A percentile compares a stretch with the other conserved stretches of the same genome.
Conservation (phyloP, 2,329 filamentous ascomycete genomes). For the Penicillium oxalicum region DNA sequence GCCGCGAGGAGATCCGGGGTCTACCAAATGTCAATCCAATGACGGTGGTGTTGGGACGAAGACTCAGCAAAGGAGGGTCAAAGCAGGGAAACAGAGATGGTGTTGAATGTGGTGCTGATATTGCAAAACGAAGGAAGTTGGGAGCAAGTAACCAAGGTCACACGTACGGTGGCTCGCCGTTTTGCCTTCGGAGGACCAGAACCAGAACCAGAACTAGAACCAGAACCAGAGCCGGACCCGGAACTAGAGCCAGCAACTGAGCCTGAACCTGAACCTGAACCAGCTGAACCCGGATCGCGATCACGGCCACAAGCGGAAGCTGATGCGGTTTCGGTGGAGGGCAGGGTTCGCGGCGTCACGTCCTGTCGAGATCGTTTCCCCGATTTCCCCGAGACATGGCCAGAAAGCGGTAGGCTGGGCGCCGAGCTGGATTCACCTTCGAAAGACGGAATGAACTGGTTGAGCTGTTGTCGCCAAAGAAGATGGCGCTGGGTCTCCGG, state of each 20-base stretch:
- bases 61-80: slow-evolving; percentile 22
- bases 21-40: slow-evolving; percentile 41
- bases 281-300: background rate
- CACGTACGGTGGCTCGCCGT: slow-evolving; percentile 43
- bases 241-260: slow-evolving; percentile 35
- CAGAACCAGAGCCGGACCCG: background rate
- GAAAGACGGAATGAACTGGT: slow-evolving; percentile 33
- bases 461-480: slow-evolving; percentile 37
- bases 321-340: slow-evolving; percentile 6
- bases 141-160: slow-evolving; percentile 37
- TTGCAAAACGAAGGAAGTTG: slow-evolving; percentile 18
- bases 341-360: slow-evolving; percentile 33
- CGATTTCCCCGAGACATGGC: slow-evolving; percentile 23
- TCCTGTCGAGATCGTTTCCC: slow-evolving; percentile 41
- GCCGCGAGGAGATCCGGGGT: slow-evolving; percentile 34
- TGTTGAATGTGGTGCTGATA: no score
- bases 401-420: background rate
- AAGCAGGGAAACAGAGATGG: slow-evolving; percentile 21
- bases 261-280: slow-evolving; percentile 18
- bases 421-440: slow-evolving; percentile 15
- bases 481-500: slow-evolving; percentile 37
- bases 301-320: background rate
- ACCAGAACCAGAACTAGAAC: slow-evolving; percentile 8
- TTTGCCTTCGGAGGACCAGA: slow-evolving; percentile 37
- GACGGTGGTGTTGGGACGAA: slow-evolving; percentile 3